Base-by-base conservation (phyloP, 2,329 filamentous ascomycete species). In the Exophiala dermatitidis region DNA sequence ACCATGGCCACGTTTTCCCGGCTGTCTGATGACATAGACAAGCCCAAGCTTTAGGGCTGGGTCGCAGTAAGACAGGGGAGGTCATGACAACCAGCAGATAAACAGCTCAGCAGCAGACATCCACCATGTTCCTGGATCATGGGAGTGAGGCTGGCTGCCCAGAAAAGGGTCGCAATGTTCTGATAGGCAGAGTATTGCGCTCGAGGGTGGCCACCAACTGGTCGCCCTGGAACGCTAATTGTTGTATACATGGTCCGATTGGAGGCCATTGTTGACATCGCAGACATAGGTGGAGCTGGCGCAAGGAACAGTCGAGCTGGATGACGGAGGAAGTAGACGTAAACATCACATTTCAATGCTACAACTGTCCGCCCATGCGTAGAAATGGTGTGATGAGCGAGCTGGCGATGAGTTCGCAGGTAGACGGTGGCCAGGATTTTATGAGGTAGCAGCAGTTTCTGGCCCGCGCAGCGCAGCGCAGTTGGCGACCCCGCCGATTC, bases 191-290 rank as follows among this genome's bases (percentile, higher is more conserved):
- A 41, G 19, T 41, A n/a, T 32, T 45, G 8, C 10, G 30, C 12
- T 45, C 42, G n/a, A 45, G 42, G 32, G 42, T 32, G 42, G 42
- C 42, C 42, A 31, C 28, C 42, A 45, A 45, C 42, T 45, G 42
- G 42, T 45, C 28, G 42, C 42, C 42, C 42, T 45, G 42, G 28
- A 45, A 45, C 42, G 42, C 42, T 45, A 45, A 45, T 45, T 45
- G 42, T 45, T 45, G 28, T 45, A 5, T 31, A 30, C 30, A 32
- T 12, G 12, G 42, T 45, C 42, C 42, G 42, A 45, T 45, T 45
- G 42, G 42, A 41, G 38, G 12, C 38, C 38, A 41, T 41, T 41
- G 38, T 41, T 41, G 38, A 41, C 38, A 41, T 41, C 38, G 38
- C 38, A 41, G 38, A 26, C 28, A 5, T 3, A 41, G 38, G 38